A percentile compares a stretch with the other conserved stretches of the same genome.
Conservation (phyloP, 495 filamentous ascomycete species). For the Penicillium manginii region DNA sequence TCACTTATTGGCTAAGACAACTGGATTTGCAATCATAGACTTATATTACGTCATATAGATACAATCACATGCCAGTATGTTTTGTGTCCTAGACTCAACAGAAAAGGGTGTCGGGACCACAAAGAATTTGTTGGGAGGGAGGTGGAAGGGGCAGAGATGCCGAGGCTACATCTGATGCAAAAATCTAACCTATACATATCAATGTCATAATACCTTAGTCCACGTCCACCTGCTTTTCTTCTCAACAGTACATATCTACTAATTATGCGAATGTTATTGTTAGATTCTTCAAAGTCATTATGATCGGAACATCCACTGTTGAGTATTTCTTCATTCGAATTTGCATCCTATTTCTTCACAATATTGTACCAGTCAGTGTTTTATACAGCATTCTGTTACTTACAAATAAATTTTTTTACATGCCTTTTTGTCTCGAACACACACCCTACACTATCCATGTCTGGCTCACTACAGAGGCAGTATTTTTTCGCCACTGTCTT, state of each 20-base stretch:
- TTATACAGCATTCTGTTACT: not conserved
- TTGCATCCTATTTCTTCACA: not conserved
- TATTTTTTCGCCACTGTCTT: not conserved
- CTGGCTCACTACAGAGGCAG: not conserved
- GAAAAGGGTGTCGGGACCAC: no score
- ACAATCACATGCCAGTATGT: no score
- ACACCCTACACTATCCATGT: not conserved
- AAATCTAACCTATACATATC: no score
- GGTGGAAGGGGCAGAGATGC: no score
- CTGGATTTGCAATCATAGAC: no score
- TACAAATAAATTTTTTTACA: not conserved
- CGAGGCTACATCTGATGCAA: not conserved
- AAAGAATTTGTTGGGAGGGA: no score
- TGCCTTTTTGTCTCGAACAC: not conserved
- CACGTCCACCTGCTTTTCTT: no score
- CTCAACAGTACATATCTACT: not conserved
- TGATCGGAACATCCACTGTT: not conserved
- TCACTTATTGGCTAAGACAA: no score
- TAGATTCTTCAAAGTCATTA: not conserved
- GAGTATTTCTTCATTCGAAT: not conserved
- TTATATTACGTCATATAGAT: not conserved
- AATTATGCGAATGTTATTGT: not conserved
- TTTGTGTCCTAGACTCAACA: no score
- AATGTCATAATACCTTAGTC: no score
- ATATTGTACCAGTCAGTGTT: not conserved